These are phyloP conservation scores for Blastomyces parvus DNA, from an alignment of 2,329 filamentous ascomycete species.

Conservation along the genomic window DNA sequence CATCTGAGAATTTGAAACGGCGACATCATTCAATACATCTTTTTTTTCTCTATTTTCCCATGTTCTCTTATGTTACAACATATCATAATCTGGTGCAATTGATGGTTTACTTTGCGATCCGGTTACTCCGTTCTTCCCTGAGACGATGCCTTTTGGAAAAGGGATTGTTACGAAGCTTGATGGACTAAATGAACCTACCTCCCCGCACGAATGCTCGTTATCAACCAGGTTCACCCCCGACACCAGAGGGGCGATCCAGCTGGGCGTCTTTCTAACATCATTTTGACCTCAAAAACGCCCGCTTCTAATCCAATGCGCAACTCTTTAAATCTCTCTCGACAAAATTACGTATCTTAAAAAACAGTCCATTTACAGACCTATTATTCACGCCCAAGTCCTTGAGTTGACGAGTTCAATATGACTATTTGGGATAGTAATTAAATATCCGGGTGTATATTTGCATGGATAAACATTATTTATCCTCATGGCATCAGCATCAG, in stretches of 20 bases:
- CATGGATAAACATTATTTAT: background rate
- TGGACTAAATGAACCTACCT: background rate
- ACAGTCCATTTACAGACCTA: background rate
- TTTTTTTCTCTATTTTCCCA: background rate
- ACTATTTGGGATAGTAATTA: background rate
- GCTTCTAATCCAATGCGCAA: background rate
- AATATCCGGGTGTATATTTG: background rate
- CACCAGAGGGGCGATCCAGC: background rate
- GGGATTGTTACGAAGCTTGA: background rate
- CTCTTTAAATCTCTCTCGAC: background rate
- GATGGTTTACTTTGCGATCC: background rate
- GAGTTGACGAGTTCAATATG: too few species aligned
- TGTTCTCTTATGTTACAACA: background rate
- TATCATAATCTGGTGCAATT: background rate
- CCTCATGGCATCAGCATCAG: background rate
- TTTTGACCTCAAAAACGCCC: background rate
- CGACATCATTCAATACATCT: conserved; percentile 12
- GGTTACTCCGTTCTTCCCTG: too few species aligned
- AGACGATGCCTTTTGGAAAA: background rate
- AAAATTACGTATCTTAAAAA: background rate
- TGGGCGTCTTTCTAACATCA: background rate
- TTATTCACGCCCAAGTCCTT: background rate
- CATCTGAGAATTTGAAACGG: conserved; percentile 14
- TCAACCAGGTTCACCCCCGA: background rate
- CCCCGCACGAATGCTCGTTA: background rate